Base-by-base conservation (phyloP, 1,139 yeast genomes). In the Candida sojae region DNA sequence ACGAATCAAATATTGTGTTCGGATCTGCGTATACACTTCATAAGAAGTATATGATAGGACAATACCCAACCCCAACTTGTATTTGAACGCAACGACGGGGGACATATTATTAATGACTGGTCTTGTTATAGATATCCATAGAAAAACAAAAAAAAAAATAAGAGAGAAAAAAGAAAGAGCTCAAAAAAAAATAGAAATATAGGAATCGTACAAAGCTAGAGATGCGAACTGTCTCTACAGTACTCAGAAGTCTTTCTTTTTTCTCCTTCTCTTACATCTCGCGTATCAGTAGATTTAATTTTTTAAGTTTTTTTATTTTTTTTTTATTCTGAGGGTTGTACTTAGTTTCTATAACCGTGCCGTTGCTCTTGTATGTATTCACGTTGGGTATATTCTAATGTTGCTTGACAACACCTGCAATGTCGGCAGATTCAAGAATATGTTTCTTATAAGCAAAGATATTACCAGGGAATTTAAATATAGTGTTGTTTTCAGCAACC, bases 361-460 rank as follows among this genome's bases (percentile, higher is more conserved):
- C 21, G 21, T 17, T 17, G 21, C 21, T 17, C 21, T 17, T 17
- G 21, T 17, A 17, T 17, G 3, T n/a, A 28, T 7, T 32, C 13
- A n/a, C 21, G 12, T 11, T 30, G 29, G 29, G n/a, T 13, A 32
- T n/a, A 32, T 4, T 6, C 36, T 34, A 91, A 66, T 92, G 98
- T 61, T 79, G 82, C 61, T 86, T 83, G 13, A 93, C 96, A 49
- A 93, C 97, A 71, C 99, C 99, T 2, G 90, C 80, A 35, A 79
- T 80, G 61, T 84, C 88, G 4, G 98, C 96, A 56, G 80, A 70
- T 40, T 80, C 78, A 61, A 93, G 76, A 57, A 92, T 92, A 59
- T 89, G 89, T 70, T 88, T 87, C 80, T 91, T 93, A 72, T 93
- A 93, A 58, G 83, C 98, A 56, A 84, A 82, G 57, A 93, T 93